Conservation (phyloP, 768 basidiomycete genomes). For the Phylloporus scabripes region DNA sequence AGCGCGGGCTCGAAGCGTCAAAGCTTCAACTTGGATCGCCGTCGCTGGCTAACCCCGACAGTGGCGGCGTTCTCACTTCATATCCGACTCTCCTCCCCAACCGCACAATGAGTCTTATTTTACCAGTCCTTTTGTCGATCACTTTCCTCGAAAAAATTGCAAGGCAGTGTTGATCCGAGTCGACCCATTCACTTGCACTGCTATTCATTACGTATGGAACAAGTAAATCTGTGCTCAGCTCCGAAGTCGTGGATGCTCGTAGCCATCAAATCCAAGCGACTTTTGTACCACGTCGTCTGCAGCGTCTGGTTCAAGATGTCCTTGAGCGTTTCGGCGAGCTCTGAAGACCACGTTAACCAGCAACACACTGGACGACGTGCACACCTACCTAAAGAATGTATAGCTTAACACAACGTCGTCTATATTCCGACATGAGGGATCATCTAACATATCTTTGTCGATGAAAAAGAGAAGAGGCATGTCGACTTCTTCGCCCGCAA, state of each 20-base stretch:
- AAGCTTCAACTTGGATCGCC: conserved; percentile 7
- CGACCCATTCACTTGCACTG: background rate
- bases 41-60: background rate
- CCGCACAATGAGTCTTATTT: background rate
- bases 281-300: conserved; percentile 70
- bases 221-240: too few relatives aligned
- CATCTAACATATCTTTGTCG: conserved; percentile 93
- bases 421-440: conserved; percentile 79
- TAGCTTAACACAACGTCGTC: conserved; percentile 93
- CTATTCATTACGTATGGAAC: background rate
- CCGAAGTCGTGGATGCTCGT: conserved; percentile 41
- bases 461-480: conserved; percentile 99
- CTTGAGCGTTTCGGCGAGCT: conserved; percentile 77
- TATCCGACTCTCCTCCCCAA: background rate
- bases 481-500: conserved; percentile 95
- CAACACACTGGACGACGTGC: background rate
- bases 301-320: conserved; percentile 90
- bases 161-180: background rate
- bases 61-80: conserved; percentile 2
- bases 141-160: background rate
- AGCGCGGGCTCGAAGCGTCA: background rate
- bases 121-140: background rate
- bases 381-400: conserved; percentile 85
- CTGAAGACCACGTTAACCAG: conserved; percentile 35
- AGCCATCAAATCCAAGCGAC: conserved; percentile 70